Evolutionary conservation across 1,139 yeast genomes (phyloP), one percentile per base, ranked within the genome.

Genomic region (Kazachstania sp.): DNA sequence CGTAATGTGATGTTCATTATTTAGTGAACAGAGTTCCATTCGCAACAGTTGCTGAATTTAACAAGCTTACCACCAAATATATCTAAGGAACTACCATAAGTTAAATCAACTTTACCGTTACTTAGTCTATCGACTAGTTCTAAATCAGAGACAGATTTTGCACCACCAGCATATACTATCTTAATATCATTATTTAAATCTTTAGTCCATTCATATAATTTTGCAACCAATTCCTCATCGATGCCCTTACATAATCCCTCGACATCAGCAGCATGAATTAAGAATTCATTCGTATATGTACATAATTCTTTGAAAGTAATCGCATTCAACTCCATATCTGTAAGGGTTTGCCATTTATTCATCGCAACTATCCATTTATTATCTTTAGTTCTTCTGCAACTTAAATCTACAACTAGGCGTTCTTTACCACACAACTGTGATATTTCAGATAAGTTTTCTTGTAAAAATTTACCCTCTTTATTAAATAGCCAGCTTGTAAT

Each of bases 181-280:
- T 83, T 88, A 2, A 86, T 75, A 35, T 74, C 77, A 43, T 78
- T 73, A 1, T 51, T 39, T 6, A 60, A 44, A 20, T 55, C 44
- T 2, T 77, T 74, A 50, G 83, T 78, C 97, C 98, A 92, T 55
- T 81, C 77, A 13, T 90, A 88, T 37, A 92, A 71, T 48, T 75
- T 75, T 26, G 53, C 51, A 4, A 92, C 97, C 46, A 92, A 71
- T 18, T 80, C 75, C 58, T 81, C 81, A 60, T 92, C 98, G 39
- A 92, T 86, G 0, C 99, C 99, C 39, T 79, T 76, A 64, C 98
- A 92, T 26, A 92, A 72, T 0, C 99, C 99, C 66, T 92, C 99
- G 2, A 92, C 97, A 64, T 92, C 98, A 0, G 98, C 99, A 3
- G 98, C 98, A 67, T 92, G 99, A 26, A 92, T 82, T 50, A 92